Evolutionary conservation across 208 protist genomes (phyloP).

Genomic region (Leishmania tropica): DNA sequence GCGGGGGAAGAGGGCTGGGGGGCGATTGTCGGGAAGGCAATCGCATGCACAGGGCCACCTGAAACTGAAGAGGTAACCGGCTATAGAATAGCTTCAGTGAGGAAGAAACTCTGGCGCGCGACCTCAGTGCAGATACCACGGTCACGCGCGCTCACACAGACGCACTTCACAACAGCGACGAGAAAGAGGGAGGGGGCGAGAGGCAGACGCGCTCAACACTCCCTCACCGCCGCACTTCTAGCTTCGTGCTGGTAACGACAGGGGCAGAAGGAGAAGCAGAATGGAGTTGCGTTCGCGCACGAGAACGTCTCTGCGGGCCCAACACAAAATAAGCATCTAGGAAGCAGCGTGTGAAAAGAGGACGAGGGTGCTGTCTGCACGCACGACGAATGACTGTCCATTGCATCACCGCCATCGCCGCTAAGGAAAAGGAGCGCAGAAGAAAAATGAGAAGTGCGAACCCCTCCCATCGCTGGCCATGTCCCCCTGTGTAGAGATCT

Average conservation of each 20-base stretch:
- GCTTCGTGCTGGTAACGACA: neutral
- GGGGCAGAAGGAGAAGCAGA: neutral
- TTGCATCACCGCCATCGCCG: neutral
- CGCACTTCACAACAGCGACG: neutral
- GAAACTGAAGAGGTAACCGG: neutral
- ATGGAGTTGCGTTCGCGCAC: too few species aligned
- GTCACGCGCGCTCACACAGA: neutral
- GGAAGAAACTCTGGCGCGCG: neutral
- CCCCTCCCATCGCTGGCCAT: neutral
- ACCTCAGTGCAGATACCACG: neutral
- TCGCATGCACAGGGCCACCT: neutral
- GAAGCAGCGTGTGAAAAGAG: too few species aligned
- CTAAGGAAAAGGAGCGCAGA: neutral
- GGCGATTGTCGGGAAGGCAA: too few species aligned
- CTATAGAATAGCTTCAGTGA: neutral
- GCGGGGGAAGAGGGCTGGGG: neutral
- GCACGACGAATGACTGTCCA: neutral
- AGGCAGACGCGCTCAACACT: neutral
- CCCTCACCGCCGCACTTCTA: neutral
- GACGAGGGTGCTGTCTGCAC: too few species aligned
- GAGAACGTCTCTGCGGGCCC: neutral
- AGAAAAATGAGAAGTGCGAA: neutral
- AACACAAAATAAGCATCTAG: too few species aligned
- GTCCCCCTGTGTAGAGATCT: neutral
- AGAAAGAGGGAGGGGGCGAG: neutral